A percentile compares a stretch with the other conserved stretches of the same genome.
Evolutionary conservation across 257 asterid species (phyloP).

Genomic region (Nicotiana sylvestris): DNA sequence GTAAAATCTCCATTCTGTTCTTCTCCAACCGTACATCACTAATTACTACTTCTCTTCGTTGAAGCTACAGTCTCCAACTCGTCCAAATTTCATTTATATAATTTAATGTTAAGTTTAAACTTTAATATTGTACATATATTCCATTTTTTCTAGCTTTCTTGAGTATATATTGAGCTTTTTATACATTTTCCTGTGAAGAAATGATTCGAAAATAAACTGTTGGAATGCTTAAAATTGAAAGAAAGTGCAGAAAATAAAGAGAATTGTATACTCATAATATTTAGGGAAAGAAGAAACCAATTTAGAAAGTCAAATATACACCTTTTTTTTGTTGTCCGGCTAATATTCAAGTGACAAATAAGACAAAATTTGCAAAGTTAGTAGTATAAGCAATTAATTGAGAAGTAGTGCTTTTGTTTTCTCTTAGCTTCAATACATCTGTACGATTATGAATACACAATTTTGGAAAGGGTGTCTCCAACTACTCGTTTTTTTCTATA

Average conservation of each 20-base stretch:
- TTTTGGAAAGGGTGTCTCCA: too few species aligned
- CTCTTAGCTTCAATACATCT: background rate
- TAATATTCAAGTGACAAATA: too few species aligned
- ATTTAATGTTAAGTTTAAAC: too few species aligned
- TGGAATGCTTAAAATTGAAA: background rate
- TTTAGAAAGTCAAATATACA: background rate
- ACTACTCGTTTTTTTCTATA: too few species aligned
- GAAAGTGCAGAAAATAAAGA: too few species aligned
- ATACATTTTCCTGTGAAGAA: background rate
- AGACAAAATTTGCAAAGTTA: too few species aligned
- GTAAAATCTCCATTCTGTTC: too few species aligned
- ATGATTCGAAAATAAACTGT: background rate
- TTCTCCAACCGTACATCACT: too few species aligned
- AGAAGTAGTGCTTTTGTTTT: background rate
- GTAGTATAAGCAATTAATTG: background rate
- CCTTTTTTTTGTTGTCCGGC: background rate
- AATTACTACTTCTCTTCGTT: too few species aligned
- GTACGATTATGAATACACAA: background rate
- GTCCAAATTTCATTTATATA: too few species aligned
- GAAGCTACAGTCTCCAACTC: too few species aligned
- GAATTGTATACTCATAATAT: too few species aligned
- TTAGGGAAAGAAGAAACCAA: background rate
- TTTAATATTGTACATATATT: background rate
- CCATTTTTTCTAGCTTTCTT: background rate
- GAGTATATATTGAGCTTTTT: background rate